Base-by-base conservation (phyloP, 2,329 filamentous ascomycete genomes). In the Raffaelea albimanens region DNA sequence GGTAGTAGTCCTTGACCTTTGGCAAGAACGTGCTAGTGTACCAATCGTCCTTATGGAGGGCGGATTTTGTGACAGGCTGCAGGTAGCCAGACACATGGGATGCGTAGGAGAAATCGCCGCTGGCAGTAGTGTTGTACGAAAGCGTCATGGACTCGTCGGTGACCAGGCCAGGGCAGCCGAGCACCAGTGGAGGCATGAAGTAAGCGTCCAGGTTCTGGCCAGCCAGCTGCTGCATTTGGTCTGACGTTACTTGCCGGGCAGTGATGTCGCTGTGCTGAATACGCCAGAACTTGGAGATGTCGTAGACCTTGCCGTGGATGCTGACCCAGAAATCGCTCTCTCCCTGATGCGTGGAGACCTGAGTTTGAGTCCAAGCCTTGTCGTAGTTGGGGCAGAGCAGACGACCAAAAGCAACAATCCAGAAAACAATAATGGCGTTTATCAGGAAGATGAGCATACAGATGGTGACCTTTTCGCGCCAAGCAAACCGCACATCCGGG, bases 401-500 rank as follows among this genome's bases (percentile, higher is more conserved):
- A 47, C 76, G 80, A 31, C 91, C 90, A 57, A 98, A 93, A 36
- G 69, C 79, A 53, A 96, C 77, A 57, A 98, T 96, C 77, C 88
- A 95, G 68, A 98, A 98, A 49, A 96, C 73, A 52, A 98, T 78
- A 23, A 78, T 60, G 36, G 62, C 88, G 65, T 98, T 98, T 55
- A 95, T 67, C 13, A 98, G 58, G 25, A 86, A 62, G 56, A 98
- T 97, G 45, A 95, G 58, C 50, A 86, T 71, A 42, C 90, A 81
- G 11, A 98, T 71, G 0, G 93, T 84, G 11, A 98, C 45, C 67
- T 98, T 98, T 61, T 98, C 93, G 65, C 93, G 80, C 93, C 93
- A 98, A 0, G 93, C 93, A 80, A 96, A 86, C 22, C 93, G 86
- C 9, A 98, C 88, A 67, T 98, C 93, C 2, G 90, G 93, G 47